Percentiles rank a stretch among this genome's conserved stretches.
These are phyloP conservation scores for Nyctanthes arbortristis DNA, from an alignment of 257 asterid genomes.

Conservation along the genomic window DNA sequence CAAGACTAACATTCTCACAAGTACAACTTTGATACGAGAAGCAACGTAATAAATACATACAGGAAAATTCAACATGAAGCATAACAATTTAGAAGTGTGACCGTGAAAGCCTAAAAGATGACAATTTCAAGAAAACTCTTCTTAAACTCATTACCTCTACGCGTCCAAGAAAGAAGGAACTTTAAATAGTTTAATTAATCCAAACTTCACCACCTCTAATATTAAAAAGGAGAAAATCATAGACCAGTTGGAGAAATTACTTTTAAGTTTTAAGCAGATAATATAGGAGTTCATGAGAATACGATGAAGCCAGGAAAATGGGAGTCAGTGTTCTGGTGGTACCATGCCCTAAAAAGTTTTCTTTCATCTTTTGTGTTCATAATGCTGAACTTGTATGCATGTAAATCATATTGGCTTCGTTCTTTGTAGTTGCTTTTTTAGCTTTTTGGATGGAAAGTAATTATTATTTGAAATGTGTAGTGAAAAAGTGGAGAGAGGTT, in stretches of 20 bases:
- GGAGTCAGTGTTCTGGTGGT: slow-evolving; percentile 4
- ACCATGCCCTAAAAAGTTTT: slow-evolving; percentile 13
- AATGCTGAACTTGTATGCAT: slow-evolving; percentile 13
- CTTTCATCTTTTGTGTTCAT: not conserved
- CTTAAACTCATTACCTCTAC: slow-evolving; percentile 1
- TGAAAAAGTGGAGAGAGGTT: no score
- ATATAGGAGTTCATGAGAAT: not conserved
- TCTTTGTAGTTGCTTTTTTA: no score
- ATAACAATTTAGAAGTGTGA: no score
- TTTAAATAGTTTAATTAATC: not conserved
- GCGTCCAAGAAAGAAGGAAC: not conserved
- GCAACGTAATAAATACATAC: no score
- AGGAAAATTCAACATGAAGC: no score
- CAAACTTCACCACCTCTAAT: slow-evolving; percentile 8
- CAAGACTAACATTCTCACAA: no score
- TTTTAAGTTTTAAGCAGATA: not conserved
- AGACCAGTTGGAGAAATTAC: not conserved
- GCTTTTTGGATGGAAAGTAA: no score
- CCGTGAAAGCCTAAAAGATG: not conserved
- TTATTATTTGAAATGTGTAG: no score
- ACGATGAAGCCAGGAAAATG: slow-evolving; percentile 12
- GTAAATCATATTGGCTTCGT: slow-evolving; percentile 1
- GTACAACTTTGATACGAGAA: no score
- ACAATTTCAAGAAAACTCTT: slow-evolving; percentile 8
- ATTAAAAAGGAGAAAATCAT: slow-evolving; percentile 1